Conservation (phyloP, 23 red algal genomes). For the Pyropia yezoensis region DNA sequence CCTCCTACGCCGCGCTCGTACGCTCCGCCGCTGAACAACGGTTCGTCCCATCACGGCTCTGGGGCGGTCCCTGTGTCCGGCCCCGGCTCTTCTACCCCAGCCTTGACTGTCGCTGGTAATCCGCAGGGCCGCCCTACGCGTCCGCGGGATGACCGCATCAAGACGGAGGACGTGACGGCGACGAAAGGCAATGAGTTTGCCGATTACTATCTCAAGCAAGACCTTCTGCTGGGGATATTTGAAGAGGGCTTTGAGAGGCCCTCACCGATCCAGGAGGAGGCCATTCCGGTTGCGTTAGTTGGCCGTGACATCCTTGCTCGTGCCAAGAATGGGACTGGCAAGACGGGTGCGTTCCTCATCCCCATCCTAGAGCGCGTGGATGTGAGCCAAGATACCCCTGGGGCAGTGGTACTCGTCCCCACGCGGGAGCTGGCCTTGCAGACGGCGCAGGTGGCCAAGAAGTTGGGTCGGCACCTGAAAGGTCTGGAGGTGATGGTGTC, state of each 20-base stretch:
- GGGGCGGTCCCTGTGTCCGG: no score
- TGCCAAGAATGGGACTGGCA: constrained; percentile 98
- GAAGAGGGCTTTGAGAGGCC: constrained; percentile 90
- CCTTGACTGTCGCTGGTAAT: no score
- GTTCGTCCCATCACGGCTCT: no score
- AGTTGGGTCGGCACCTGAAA: constrained; percentile 73
- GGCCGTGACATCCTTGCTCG: constrained; percentile 93
- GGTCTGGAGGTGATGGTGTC: constrained; percentile 86
- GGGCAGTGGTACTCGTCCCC: constrained; percentile 78
- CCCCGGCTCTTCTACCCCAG: no score
- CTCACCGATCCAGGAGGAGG: constrained; percentile 89
- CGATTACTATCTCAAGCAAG: constrained; percentile 88
- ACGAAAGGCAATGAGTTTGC: constrained; percentile 91
- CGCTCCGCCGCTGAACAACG: no score
- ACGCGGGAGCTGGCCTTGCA: constrained; percentile 94
- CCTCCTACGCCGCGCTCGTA: no score
- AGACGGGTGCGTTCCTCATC: constrained; percentile 91
- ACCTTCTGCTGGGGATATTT: constrained; percentile 93
- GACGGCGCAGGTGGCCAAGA: constrained; percentile 83
- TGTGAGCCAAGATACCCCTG: constrained; percentile 36
- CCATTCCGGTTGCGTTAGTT: constrained; percentile 87
- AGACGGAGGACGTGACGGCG: constrained; percentile 89
- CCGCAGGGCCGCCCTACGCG: no score
- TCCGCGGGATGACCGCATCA: constrained; percentile 55
- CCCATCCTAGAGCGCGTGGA: constrained; percentile 86